Percentiles rank a stretch among this genome's conserved stretches.
Evolutionary conservation across 176 grass and related monocot genomes (phyloP).

Genomic region (Microstegium vimineum): DNA sequence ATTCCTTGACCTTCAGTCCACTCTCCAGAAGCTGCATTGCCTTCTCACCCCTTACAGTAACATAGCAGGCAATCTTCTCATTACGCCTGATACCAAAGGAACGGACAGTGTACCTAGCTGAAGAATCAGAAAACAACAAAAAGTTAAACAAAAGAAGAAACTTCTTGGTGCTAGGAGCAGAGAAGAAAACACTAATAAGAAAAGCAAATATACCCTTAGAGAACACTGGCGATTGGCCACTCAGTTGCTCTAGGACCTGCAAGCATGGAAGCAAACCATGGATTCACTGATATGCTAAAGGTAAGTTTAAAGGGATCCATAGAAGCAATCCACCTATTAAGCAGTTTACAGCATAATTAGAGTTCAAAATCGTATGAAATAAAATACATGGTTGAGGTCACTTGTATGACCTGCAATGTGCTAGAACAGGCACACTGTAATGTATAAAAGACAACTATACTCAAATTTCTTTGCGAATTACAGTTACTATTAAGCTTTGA

Average conservation of each 20-base stretch:
- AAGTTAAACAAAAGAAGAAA: not conserved
- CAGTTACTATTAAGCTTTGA: not conserved
- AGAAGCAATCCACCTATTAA: not conserved
- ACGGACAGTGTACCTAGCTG: slow-evolving; percentile 50
- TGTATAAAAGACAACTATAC: too few relatives aligned
- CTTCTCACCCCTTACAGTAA: slow-evolving; percentile 46
- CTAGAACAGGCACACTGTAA: not conserved
- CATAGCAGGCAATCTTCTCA: slow-evolving; percentile 52
- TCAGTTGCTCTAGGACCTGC: slow-evolving; percentile 49
- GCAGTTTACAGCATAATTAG: not conserved
- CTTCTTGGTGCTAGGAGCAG: not conserved
- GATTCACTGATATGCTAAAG: not conserved
- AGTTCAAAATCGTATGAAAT: not conserved
- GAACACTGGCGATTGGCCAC: slow-evolving; percentile 42
- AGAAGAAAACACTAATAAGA: not conserved
- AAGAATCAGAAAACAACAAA: not conserved
- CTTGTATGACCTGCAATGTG: not conserved
- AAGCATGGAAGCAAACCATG: not conserved
- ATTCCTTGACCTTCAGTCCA: slow-evolving; percentile 52
- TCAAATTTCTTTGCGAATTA: not conserved
- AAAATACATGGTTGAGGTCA: not conserved
- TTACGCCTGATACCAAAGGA: slow-evolving; percentile 50
- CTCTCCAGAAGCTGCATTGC: slow-evolving; percentile 58
- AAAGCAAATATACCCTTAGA: slow-evolving; percentile 29
- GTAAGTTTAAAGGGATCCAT: not conserved